Conservation (phyloP, 768 basidiomycete genomes). For the Kwoniella shandongensis region DNA sequence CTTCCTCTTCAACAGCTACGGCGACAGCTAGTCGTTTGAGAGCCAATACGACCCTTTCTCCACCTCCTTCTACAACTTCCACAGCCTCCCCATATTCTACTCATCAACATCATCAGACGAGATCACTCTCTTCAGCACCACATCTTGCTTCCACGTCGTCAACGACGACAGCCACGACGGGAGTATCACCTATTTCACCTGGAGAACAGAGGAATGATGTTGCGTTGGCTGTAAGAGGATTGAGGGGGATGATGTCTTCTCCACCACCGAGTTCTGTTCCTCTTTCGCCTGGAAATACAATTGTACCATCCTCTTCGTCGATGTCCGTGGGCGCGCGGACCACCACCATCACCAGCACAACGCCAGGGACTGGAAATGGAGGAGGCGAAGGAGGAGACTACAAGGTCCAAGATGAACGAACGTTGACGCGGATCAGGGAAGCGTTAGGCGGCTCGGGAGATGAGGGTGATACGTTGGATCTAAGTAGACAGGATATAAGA, state of each 20-base stretch:
- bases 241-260: neutral
- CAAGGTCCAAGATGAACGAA: constrained; percentile 18
- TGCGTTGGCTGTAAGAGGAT: constrained; percentile 19
- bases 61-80: constrained; percentile 2
- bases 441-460: constrained; percentile 57
- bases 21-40: constrained; percentile 1
- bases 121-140: constrained; percentile 10
- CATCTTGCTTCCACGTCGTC: too few species aligned
- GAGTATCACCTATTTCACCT: constrained; percentile 4
- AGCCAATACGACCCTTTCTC: constrained; percentile 14
- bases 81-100: too few species aligned
- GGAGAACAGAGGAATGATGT: constrained; percentile 18
- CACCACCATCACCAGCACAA: too few species aligned
- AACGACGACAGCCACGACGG: neutral
- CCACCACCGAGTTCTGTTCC: neutral
- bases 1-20: constrained; percentile 1
- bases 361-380: neutral
- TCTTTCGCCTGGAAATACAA: neutral
- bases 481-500: constrained; percentile 74
- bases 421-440: constrained; percentile 23
- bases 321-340: too few species aligned
- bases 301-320: neutral
- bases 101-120: constrained; percentile 9
- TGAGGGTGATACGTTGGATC: constrained; percentile 76
- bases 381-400: neutral